Evolutionary conservation across 345 rosid genomes (phyloP), one percentile per base, ranked within the genome.

Genomic region (Linum usitatissimum): DNA sequence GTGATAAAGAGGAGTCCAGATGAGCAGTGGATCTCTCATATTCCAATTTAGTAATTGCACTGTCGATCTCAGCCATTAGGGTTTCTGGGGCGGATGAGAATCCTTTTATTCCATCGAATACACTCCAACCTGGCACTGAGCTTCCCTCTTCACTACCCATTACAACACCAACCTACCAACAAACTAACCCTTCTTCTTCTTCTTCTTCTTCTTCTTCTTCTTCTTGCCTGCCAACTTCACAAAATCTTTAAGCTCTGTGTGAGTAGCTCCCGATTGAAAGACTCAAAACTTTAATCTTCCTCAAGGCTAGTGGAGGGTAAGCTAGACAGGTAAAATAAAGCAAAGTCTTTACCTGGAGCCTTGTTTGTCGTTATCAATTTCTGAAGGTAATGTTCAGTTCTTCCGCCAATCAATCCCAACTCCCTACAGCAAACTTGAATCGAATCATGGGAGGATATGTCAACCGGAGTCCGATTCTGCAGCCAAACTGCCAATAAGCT

Each of bases 21-120:
- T 42, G 31, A 17, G 77, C 65, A 20, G 73, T 71, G 56, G 90
- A 77, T 18, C 78, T 83, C 4, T 74, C 72, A 53, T 70, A 73
- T 70, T 86, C 93, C 58, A 86, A 77, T 66, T 79, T 71, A 5
- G 71, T 57, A 42, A 84, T 80, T 30, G 87, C 82, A 0, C 78
- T 28, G 71, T 84, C 78, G 63, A 84, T 80, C 66, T 84, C 83
- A n/a, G 84, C 79, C 89, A 86, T 80, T 7, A 86, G 77, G 70
- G 70, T 63, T 53, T 84, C 94, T 1, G 79, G 82, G n/a, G 76
- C 73, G n/a, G 83, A 54, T n/a, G 82, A 73, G 30, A 79, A 63
- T 13, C n/a, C 63, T 70, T 76, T 79, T 60, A 81, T 69, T 13
- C 78, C 75, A 57, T 81, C 84, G 63, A 77, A 81, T 1, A 84